phyloP scores from a whole-genome alignment of 2,329 filamentous ascomycete genomes.

The Xylaria multiplex region DNA sequence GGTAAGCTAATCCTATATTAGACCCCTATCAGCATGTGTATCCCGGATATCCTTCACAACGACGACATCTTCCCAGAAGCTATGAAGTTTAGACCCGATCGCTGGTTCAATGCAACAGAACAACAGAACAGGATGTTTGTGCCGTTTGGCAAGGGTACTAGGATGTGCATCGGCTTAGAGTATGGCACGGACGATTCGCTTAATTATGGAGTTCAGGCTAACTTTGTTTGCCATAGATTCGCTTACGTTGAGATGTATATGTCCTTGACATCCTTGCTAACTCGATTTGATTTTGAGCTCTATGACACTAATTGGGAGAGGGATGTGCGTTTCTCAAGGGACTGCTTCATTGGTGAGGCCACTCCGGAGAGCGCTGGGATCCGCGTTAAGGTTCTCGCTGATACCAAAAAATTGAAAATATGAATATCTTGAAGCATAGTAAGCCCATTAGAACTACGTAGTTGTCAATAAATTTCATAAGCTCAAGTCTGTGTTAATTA shows the following conservation, averaged over 20 bases:
- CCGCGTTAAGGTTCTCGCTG: neutral
- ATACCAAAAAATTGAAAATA: neutral
- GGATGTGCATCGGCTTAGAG: conserved; percentile 12
- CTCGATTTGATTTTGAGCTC: conserved; percentile 3
- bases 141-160: conserved; percentile 10
- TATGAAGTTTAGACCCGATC: conserved; percentile 9
- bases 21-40: conserved; percentile 8
- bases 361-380: neutral
- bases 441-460: too few relatives aligned
- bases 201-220: too few relatives aligned
- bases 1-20: neutral
- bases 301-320: conserved; percentile 8
- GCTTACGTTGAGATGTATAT: conserved; percentile 11
- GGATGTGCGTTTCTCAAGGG: conserved; percentile 1
- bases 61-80: conserved; percentile 10
- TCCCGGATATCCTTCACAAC: conserved; percentile 6
- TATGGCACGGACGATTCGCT: neutral
- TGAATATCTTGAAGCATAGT: too few relatives aligned
- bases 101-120: conserved; percentile 8
- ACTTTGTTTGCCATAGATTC: neutral
- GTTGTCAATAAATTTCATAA: too few relatives aligned
- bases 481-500: too few relatives aligned
- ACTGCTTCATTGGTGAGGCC: conserved; percentile 7
- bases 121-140: conserved; percentile 11
- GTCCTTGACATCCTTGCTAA: neutral